phyloP scores from a whole-genome alignment of 2,329 filamentous ascomycete genomes.

The Chaetomium sp. region DNA sequence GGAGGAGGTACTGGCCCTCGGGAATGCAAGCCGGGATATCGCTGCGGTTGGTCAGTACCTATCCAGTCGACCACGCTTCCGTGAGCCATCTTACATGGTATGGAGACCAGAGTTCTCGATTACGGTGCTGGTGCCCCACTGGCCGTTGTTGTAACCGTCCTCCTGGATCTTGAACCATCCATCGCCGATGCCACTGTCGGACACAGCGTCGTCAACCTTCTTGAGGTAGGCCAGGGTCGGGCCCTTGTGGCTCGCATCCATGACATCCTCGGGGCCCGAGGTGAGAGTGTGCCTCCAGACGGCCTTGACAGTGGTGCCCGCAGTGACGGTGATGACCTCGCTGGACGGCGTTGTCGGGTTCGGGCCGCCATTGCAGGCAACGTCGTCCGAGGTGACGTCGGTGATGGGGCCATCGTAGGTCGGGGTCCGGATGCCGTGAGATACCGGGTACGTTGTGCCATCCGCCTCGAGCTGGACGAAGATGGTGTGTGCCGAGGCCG shows the following conservation, averaged over 20 bases:
- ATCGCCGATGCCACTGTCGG: conserved; percentile 32
- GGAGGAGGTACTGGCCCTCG: conserved; percentile 35
- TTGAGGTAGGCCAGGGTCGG: conserved; percentile 37
- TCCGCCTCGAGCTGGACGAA: conserved; percentile 33
- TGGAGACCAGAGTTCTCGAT: conserved; percentile 35
- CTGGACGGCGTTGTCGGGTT: conserved; percentile 32
- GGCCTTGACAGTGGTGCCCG: conserved; percentile 32
- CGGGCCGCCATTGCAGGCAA: conserved; percentile 35
- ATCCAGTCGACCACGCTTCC: background rate
- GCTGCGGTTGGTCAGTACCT: background rate
- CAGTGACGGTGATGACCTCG: conserved; percentile 36
- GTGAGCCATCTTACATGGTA: conserved; percentile 21
- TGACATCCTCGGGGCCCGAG: conserved; percentile 34
- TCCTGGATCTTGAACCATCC: conserved; percentile 38
- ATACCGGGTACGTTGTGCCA: conserved; percentile 33
- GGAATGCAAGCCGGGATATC: conserved; percentile 34
- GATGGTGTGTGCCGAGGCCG: conserved; percentile 35
- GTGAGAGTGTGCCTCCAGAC: conserved; percentile 36
- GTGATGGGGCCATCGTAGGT: conserved; percentile 36
- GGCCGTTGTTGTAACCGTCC: conserved; percentile 31
- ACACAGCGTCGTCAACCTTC: conserved; percentile 34
- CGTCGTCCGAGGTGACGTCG: conserved; percentile 33
- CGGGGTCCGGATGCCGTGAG: conserved; percentile 33
- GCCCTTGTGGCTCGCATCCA: conserved; percentile 36
- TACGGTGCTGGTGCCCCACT: conserved; percentile 35